Conservation (phyloP, 2,329 filamentous ascomycete species). For the Alternaria hordeiaustralica region DNA sequence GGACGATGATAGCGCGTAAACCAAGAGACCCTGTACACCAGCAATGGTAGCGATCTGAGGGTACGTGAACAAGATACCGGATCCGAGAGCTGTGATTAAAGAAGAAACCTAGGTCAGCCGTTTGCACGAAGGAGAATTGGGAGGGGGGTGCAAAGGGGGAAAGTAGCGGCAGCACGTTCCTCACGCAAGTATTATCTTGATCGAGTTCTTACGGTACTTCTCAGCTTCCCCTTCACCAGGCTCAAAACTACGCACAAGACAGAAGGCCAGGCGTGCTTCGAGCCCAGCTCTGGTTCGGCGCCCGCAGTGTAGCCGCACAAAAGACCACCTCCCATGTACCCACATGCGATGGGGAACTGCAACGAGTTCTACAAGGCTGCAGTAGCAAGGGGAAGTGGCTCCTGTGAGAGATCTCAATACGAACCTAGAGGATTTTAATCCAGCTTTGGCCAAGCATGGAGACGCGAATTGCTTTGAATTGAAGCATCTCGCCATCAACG, state of each 20-base stretch:
- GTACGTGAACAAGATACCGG: slow-evolving; percentile 82
- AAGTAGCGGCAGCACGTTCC: slow-evolving; percentile 91
- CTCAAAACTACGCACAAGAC: slow-evolving; percentile 4
- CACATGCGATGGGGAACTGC: background rate
- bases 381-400: slow-evolving; percentile 18
- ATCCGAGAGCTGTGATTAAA: slow-evolving; percentile 71
- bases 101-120: slow-evolving; percentile 44
- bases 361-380: background rate
- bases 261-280: slow-evolving; percentile 6
- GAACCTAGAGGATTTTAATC: slow-evolving; percentile 42
- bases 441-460: slow-evolving; percentile 17
- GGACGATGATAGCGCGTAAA: slow-evolving; percentile 76
- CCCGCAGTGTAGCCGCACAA: slow-evolving; percentile 79
- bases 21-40: slow-evolving; percentile 77
- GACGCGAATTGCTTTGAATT: slow-evolving; percentile 15
- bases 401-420: slow-evolving; percentile 50
- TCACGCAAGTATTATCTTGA: slow-evolving; percentile 99
- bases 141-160: slow-evolving; percentile 47
- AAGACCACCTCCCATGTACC: slow-evolving; percentile 21
- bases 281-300: slow-evolving; percentile 62
- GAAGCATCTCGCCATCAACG: background rate
- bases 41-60: slow-evolving; percentile 80
- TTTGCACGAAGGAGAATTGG: slow-evolving; percentile 21
- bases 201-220: slow-evolving; percentile 96
- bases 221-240: slow-evolving; percentile 71